Evolutionary conservation across 2,329 filamentous ascomycete species (phyloP), one percentile per base, ranked within the genome.

Genomic region (Moelleriella libera): DNA sequence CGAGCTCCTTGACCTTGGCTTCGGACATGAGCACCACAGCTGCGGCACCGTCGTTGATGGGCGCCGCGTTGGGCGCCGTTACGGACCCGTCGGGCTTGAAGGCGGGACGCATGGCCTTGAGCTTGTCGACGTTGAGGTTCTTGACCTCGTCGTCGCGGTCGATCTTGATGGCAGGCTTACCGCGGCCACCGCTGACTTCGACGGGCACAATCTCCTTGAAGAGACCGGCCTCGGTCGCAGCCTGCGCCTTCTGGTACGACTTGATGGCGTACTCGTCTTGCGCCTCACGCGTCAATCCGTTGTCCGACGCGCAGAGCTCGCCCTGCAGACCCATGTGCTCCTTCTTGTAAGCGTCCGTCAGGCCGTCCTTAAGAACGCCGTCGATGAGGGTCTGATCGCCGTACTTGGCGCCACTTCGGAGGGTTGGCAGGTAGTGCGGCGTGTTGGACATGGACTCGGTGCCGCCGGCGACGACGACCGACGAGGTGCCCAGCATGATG

Each of bases 371-470:
- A 60, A 96, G 78, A 54, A 98, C 81, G 57, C 88, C 90, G 62
- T 98, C 92, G 47, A 96, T 76, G 55, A 98, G 75, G 47, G 75
- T 80, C 70, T 90, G 84, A 70, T 97, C 80, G 59, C 92, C 92
- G 68, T 94, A 98, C 72, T 97, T 97, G 67, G 85, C 82, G 56
- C 92, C 92, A 55, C 69, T 83, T 65, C 92, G 85, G 58, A 95
- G 75, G 66, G 74, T 85, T 54, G 88, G 85, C 47, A 96, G 83
- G 74, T 98, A 98, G 74, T 98, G 89, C 46, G 92, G 92, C 47
- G 84, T 76, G 72, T 97, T 97, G 63, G 89, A 95, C 92, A 98
- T 98, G 74, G 88, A 95, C 74, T 98, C 92, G 56, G 90, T 82
- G 58, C 92, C 92, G 62, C 89, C 92, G 54, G 89, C 92, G 50